Evolutionary conservation across 306 rosid genomes (phyloP).

Genomic region (Trichosanthes truncata): DNA sequence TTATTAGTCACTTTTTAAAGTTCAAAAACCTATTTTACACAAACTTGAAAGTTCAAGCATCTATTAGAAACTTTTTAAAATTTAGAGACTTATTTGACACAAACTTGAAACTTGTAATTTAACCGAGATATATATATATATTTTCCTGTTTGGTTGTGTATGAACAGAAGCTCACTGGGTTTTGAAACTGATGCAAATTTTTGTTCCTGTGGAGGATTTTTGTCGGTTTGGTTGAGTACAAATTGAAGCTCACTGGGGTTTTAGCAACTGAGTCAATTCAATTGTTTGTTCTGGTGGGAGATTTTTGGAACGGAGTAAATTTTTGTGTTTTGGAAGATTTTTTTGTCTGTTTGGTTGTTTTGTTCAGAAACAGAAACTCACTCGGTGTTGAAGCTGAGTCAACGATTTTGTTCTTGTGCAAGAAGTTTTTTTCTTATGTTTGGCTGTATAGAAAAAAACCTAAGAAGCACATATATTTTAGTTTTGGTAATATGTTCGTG

Average conservation of each 20-base stretch:
- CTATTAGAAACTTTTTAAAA: too few species aligned
- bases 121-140: too few species aligned
- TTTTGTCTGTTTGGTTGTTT: background rate
- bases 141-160: background rate
- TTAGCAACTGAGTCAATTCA: background rate
- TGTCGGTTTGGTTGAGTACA: background rate
- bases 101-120: too few species aligned
- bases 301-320: background rate
- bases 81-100: too few species aligned
- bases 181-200: background rate
- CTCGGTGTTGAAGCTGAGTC: background rate
- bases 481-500: background rate
- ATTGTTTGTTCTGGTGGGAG: background rate
- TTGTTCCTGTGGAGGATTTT: background rate
- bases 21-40: too few species aligned
- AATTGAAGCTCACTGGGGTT: background rate
- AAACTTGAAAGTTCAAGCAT: too few species aligned
- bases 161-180: background rate
- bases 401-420: background rate
- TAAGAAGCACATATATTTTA: background rate
- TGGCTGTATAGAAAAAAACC: background rate
- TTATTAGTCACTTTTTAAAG: too few species aligned
- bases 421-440: background rate
- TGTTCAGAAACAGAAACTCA: background rate
- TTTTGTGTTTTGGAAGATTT: background rate